Base-by-base conservation (phyloP, 257 asterid genomes). In the Cordia subcordata region DNA sequence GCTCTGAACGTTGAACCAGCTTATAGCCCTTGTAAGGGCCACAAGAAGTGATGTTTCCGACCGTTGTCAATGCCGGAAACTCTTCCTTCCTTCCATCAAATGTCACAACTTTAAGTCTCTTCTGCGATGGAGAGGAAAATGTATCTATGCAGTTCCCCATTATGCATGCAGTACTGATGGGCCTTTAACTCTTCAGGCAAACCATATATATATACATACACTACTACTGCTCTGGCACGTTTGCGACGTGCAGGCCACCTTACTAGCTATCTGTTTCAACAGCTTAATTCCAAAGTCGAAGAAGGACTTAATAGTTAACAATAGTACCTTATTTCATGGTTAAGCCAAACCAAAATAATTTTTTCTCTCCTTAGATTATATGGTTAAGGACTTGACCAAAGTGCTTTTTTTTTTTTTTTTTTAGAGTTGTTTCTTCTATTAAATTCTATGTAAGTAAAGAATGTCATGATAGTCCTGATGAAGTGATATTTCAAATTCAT, bases 111-210 rank as follows among this genome's bases (percentile, higher is more conserved):
- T 21, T 53, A 52, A 40, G 20, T 23, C 32, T 57, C 46, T 49
- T 61, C n/a, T 27, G 13, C 13, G 67, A 45, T 46, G 63, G 63
- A 52, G 56, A 23, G 20, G 55, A 35, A 17, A 37, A 19, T 18
- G 60, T 38, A 16, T 46, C 42, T 53, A 65, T 49, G 58, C 76
- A 71, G 64, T 71, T 71, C 46, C 76, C 76, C 76, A 71, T 71
- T 40, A 47, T 59, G 59, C 15, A 14, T 13, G n/a, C n/a, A n/a
- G n/a, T 54, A 45, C 9, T 68, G 61, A 64, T 50, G 53, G 38
- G 66, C 5, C 32, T 18, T 39, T 14, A 21, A 23, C 1, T 37
- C 49, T 49, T 12, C 57, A 42, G 21, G 33, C 49, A 42, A 11
- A 10, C 12, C 10, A 10, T 66, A 59, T 10, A 38, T 67, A 38